These are phyloP conservation scores for Aureobasidium sp. DNA, from an alignment of 2,329 filamentous ascomycete species.

Conservation along the genomic window DNA sequence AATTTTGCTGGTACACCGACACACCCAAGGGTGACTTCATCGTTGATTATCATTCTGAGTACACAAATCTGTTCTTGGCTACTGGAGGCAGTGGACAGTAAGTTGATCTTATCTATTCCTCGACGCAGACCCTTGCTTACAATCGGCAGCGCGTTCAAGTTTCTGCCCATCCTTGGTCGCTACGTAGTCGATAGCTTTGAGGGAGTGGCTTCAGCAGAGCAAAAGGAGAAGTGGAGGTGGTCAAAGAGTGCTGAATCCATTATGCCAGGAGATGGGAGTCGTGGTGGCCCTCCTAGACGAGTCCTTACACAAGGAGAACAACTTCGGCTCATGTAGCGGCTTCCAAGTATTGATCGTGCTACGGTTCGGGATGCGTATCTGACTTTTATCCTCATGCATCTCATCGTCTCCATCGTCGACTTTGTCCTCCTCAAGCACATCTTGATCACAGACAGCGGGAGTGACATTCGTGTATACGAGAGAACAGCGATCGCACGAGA, in stretches of 20 bases:
- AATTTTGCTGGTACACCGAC: conserved; percentile 47
- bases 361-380: too few species aligned
- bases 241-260: neutral
- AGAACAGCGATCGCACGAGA: too few species aligned
- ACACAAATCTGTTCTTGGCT: conserved; percentile 45
- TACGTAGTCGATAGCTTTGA: conserved; percentile 19
- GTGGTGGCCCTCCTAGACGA: neutral
- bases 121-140: neutral
- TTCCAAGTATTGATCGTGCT: neutral
- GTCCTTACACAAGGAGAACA: neutral
- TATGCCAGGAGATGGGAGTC: neutral
- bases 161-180: conserved; percentile 21
- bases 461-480: too few species aligned
- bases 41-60: conserved; percentile 40
- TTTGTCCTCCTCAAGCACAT: too few species aligned
- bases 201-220: neutral
- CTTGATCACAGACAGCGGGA: too few species aligned
- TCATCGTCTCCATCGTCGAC: neutral
- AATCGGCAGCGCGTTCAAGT: conserved; percentile 22
- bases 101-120: neutral
- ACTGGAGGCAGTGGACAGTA: conserved; percentile 51
- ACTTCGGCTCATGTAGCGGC: neutral
- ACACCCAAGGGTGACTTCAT: conserved; percentile 47
- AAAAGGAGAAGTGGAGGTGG: neutral
- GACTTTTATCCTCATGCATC: neutral